Evolutionary conservation across 2,329 filamentous ascomycete species (phyloP), one percentile per base, ranked within the genome.

Genomic region (Colletotrichum spinosum): DNA sequence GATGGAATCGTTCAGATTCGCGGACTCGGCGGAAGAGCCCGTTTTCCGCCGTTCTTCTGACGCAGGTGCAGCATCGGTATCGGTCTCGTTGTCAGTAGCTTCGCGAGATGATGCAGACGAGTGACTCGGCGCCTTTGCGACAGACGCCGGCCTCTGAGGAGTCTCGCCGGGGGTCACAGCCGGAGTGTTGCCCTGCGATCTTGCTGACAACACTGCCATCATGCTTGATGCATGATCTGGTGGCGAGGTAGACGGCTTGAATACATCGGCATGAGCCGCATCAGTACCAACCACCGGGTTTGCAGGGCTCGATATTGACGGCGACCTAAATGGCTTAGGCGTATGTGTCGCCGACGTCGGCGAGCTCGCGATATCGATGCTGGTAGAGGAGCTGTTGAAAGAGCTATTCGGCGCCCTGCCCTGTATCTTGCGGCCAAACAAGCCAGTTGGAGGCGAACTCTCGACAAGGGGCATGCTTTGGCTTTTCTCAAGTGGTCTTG

Each of bases 201-300:
- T 83, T 15, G 82, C 85, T n/a, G 90, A 88, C 44, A 92, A 81
- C 44, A 88, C 88, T 59, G 90, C 89, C 83, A 94, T 92, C 34
- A 86, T 83, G 69, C 82, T 86, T 25, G 84, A 83, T 33, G 90
- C 90, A 72, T 88, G 83, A 42, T 88, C 85, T 2, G 86, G 84
- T 6, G 84, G 83, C 38, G 85, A 86, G 2, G 81, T 82, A 4
- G 83, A 85, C 12, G 84, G 82, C 66, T 85, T 86, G 69, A 86
- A 86, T 11, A 88, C 82, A 66, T 93, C 90, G 17, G 88, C 88
- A 67, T 90, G 89, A 1, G 87, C 84, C 39, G 85, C 83, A 70
- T 93, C 90, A 1, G 89, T 88, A 37, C 86, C 88, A 7, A 94
- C 86, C 17, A 90, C 80, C 2, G 92, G 90, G 59, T 87, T 84